phyloP scores from a whole-genome alignment of 164 flowering plant genomes.

The Aristolochia californica region DNA sequence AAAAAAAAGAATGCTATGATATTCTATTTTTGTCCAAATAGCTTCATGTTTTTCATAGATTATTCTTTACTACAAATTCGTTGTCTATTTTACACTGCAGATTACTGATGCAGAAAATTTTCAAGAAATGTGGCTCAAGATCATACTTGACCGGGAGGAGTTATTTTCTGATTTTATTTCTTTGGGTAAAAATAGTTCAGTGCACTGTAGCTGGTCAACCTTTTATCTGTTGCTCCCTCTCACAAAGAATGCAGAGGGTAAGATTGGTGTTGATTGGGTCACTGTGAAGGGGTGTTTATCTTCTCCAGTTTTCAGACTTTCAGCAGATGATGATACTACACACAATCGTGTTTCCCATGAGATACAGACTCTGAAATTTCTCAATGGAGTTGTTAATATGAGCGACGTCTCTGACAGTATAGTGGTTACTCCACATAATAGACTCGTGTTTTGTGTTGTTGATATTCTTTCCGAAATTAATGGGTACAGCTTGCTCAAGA shows the following conservation, averaged over 20 bases:
- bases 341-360: slow-evolving; percentile 10
- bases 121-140: slow-evolving; percentile 77
- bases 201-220: slow-evolving; percentile 27
- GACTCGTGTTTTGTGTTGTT: slow-evolving; percentile 48
- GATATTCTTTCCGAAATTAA: slow-evolving; percentile 32
- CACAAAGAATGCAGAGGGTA: slow-evolving; percentile 14
- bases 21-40: not conserved
- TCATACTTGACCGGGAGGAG: slow-evolving; percentile 62
- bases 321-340: slow-evolving; percentile 9
- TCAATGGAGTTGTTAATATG: slow-evolving; percentile 31
- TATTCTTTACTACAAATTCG: no score
- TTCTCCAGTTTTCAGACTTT: slow-evolving; percentile 56
- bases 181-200: slow-evolving; percentile 30
- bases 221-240: slow-evolving; percentile 84
- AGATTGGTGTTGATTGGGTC: slow-evolving; percentile 58
- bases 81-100: slow-evolving; percentile 25
- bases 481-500: slow-evolving; percentile 36
- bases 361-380: slow-evolving; percentile 31
- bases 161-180: slow-evolving; percentile 46
- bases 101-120: slow-evolving; percentile 49
- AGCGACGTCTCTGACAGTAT: slow-evolving; percentile 58
- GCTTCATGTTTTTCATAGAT: no score
- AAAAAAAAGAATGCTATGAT: no score
- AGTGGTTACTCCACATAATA: slow-evolving; percentile 56
- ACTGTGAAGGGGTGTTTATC: slow-evolving; percentile 53